A percentile compares a stretch with the other conserved stretches of the same genome.
Conservation (phyloP, 306 rosid genomes). For the Acmispon strigosus region DNA sequence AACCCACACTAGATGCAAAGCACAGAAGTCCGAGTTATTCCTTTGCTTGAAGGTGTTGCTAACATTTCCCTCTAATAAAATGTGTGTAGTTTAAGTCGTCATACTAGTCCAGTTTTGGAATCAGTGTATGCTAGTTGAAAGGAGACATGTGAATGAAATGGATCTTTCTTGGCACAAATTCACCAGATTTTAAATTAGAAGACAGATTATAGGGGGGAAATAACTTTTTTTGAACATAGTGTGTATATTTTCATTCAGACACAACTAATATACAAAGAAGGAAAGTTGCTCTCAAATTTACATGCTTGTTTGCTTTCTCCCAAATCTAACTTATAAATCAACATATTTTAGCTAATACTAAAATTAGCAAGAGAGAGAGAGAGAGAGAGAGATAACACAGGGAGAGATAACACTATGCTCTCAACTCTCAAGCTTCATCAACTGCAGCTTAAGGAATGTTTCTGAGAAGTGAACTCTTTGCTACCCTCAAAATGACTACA, state of each 20-base stretch:
- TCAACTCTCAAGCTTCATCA: slow-evolving; percentile 17
- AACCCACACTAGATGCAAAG: too few relatives aligned
- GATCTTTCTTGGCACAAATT: not conserved
- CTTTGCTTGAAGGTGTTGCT: too few relatives aligned
- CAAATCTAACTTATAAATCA: slow-evolving; percentile 31
- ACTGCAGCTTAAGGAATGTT: slow-evolving; percentile 11
- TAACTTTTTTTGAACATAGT: not conserved
- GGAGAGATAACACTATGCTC: slow-evolving; percentile 4
- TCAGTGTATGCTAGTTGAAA: not conserved
- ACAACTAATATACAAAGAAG: slow-evolving; percentile 23
- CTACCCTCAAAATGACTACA: slow-evolving; percentile 30
- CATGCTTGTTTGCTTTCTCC: slow-evolving; percentile 38
- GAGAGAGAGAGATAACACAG: not conserved
- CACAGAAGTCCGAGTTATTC: too few relatives aligned
- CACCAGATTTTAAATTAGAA: not conserved
- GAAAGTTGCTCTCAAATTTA: slow-evolving; percentile 40
- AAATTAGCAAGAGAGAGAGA: not conserved
- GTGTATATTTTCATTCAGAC: slow-evolving; percentile 9
- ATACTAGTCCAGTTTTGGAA: not conserved
- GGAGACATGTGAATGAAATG: not conserved
- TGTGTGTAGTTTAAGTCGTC: not conserved
- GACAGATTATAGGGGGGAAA: too few relatives aligned
- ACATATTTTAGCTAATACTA: slow-evolving; percentile 20
- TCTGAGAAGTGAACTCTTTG: slow-evolving; percentile 22
- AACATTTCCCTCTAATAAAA: not conserved